Conservation (phyloP, 495 filamentous ascomycete genomes). For the Penicillium lagena region DNA sequence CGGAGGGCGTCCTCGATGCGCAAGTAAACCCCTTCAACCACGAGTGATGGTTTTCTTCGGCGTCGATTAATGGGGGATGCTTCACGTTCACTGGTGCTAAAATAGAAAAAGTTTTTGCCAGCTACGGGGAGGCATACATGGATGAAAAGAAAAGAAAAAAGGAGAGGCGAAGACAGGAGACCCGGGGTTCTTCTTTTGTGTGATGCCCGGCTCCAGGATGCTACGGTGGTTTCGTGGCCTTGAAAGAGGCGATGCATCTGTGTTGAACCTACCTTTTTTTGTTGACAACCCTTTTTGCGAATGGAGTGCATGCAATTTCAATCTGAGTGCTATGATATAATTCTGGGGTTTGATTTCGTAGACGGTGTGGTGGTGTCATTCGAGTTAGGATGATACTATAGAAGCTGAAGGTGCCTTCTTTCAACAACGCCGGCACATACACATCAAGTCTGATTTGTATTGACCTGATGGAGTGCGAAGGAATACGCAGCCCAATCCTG, state of each 20-base stretch:
- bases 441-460: no score
- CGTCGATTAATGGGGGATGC: conserved; percentile 32
- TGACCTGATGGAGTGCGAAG: no score
- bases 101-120: conserved; percentile 6
- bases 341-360: no score
- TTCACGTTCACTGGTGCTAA: conserved; percentile 16
- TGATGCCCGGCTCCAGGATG: conserved; percentile 1
- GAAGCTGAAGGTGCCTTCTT: background rate
- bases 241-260: conserved; percentile 16
- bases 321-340: background rate
- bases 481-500: no score
- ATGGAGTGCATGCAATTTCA: conserved; percentile 28
- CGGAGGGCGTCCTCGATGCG: conserved; percentile 91
- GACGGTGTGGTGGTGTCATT: no score
- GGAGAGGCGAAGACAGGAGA: conserved; percentile 8
- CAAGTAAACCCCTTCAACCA: conserved; percentile 54
- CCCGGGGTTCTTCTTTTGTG: background rate
- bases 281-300: conserved; percentile 21
- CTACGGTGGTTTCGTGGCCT: conserved; percentile 14
- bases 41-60: conserved; percentile 29
- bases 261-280: conserved; percentile 23
- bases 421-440: no score
- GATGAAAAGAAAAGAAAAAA: conserved; percentile 21
- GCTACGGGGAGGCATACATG: conserved; percentile 19
- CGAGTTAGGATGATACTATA: background rate